Base-by-base conservation (phyloP, 2,329 filamentous ascomycete genomes). In the Botrytis elliptica region DNA sequence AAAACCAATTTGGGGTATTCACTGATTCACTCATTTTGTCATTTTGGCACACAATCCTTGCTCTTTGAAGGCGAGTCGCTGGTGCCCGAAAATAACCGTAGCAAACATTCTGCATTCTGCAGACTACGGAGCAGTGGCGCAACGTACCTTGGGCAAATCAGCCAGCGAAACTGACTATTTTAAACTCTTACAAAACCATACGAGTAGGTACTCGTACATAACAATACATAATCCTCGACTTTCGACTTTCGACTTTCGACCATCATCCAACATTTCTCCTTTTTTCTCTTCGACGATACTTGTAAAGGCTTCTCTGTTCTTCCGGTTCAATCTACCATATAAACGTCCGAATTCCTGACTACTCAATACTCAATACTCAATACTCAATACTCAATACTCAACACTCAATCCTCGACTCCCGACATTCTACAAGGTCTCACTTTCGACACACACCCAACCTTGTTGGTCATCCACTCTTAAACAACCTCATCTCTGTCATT, bases 1-100 rank as follows among this genome's bases (percentile, higher is more conserved):
- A 55, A 40, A 29, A 8, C n/a, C 25, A 10, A 29, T 29, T 68
- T 33, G 66, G 49, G 36, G n/a, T 20, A 36, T 25, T 57, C 66
- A 44, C 36, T 44, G n/a, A 33, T 42, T 57, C 49, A 55, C 25
- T 52, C 25, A 16, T 52, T 42, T 57, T 57, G 49, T 38, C 52
- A 57, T 18, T 29, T 57, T 69, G 66, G 25, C n/a, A 57, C 29
- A 29, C 1, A 16, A 67, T 29, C 46, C 65, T 67, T 55, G 64
- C 29, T 57, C 33, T 36, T 16, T 42, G 36, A 44, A 59, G 38
- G 66, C 49, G 64, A 69, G 25, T 69, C 25, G 66, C 66, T 57
- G 66, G 33, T 42, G 36, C n/a, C 49, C 66, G 66, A 69, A 33
- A 22, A 69, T 20, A 57, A 55, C 65, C 65, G 65, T 68, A 65